Evolutionary conservation across 2,329 filamentous ascomycete genomes (phyloP), one percentile per base, ranked within the genome.

Genomic region (Sclerotinia glacialis): DNA sequence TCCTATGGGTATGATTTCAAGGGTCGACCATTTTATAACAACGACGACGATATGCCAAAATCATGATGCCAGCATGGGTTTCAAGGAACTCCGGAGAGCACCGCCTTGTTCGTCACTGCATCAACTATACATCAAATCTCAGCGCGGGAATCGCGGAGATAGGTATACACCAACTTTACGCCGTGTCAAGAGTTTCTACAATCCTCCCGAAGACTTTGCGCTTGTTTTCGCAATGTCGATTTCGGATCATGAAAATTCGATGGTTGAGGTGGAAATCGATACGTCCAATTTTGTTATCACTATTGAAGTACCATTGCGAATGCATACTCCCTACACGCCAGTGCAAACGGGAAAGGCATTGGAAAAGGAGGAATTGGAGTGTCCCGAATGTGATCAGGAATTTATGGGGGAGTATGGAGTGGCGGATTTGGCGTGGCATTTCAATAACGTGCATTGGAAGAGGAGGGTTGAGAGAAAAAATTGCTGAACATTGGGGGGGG

Each of bases 81-180:
- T 46, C 1, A 47, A 47, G 23, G 47, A 31, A 49, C 46, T 65
- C 23, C 46, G 56, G 34, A 60, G 64, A 50, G 50, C 64, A 26
- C 52, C 54, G n/a, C 64, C 64, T 16, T 65, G 64, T 42, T 61
- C 64, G 31, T 65, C 64, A 23, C 54, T 65, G 16, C 64, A 60
- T 23, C 46, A 60, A 42, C 46, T 50, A 7, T 65, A 65, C 46
- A 60, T 40, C 34, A 18, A 65, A 50, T 52, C 64, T 53, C 37
- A 40, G 31, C 58, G 28, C 44, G 58, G 58, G 21, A 61, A 49
- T 14, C 37, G n/a, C 44, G 58, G 58, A 37, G 44, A 63, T 52
- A 21, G 47, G 16, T 54, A 53, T 31, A 40, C 46, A 42, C 60
- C 60, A 28, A 53, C 47, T 42, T 63, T 63, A 53, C 60, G 60